phyloP scores from a whole-genome alignment of 139 green algal genomes.

The Volvox reticuliferus region DNA sequence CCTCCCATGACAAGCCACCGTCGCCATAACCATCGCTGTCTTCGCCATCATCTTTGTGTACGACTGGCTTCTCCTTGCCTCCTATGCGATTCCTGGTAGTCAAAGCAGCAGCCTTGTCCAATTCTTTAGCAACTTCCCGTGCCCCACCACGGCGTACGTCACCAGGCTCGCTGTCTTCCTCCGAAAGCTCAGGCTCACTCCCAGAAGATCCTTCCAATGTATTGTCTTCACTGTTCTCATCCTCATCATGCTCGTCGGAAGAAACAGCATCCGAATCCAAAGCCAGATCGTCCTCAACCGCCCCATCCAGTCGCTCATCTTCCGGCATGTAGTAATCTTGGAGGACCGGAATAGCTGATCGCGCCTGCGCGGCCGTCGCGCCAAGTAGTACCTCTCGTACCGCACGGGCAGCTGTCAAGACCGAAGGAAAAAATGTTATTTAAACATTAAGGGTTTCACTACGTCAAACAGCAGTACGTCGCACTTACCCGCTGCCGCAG shows the following conservation, averaged over 20 bases:
- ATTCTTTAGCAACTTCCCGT: not conserved
- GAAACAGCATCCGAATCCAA: constrained; percentile 7
- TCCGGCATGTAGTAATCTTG: constrained; percentile 78
- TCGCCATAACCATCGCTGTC: constrained; percentile 87
- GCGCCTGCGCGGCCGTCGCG: constrained; percentile 68
- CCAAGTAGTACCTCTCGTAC: constrained; percentile 62
- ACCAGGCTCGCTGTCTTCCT: constrained; percentile 56
- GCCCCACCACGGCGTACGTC: not conserved
- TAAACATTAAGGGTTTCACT: no score
- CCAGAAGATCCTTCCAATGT: not conserved
- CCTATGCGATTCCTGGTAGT: constrained; percentile 35
- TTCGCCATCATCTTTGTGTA: constrained; percentile 51
- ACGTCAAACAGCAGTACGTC: no score
- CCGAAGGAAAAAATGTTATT: not conserved
- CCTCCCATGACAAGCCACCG: constrained; percentile 89
- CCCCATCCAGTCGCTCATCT: constrained; percentile 61
- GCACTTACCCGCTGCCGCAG: constrained; percentile 56
- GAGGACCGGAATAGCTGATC: constrained; percentile 73
- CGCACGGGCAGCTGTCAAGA: constrained; percentile 55
- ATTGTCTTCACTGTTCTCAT: constrained; percentile 55
- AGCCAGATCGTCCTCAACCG: constrained; percentile 16
- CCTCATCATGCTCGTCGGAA: constrained; percentile 41
- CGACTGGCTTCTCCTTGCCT: constrained; percentile 25
- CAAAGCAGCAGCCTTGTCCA: not conserved
- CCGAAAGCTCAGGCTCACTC: constrained; percentile 5